phyloP scores from a whole-genome alignment of 2,329 filamentous ascomycete genomes.

The Cladosporium sp. region DNA sequence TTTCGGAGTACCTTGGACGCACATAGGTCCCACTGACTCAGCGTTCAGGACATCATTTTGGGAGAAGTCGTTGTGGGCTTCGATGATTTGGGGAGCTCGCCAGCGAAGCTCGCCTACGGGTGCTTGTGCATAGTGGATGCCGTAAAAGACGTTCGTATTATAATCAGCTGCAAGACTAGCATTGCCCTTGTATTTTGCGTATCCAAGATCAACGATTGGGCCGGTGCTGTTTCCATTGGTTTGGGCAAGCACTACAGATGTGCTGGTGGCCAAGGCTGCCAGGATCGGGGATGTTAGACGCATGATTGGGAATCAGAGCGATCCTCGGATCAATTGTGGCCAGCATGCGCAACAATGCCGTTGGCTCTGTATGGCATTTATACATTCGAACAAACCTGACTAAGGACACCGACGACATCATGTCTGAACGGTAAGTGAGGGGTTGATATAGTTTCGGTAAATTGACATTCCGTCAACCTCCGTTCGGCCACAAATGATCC shows the following conservation, averaged over 20 bases:
- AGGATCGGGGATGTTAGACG: not conserved
- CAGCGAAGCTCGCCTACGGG: constrained; percentile 28
- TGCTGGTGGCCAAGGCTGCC: not conserved
- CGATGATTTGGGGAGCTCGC: constrained; percentile 27
- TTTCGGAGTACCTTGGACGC: constrained; percentile 23
- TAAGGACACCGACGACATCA: no score
- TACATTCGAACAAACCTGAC: no score
- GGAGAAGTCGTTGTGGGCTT: constrained; percentile 18
- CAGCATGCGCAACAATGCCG: no score
- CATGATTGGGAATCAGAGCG: no score
- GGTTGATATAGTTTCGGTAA: no score
- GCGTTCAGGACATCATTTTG: constrained; percentile 22
- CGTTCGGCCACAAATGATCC: no score
- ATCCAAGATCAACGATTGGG: constrained; percentile 17
- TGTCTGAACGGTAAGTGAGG: no score
- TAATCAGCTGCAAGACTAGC: not conserved
- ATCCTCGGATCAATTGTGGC: no score
- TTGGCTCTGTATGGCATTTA: no score
- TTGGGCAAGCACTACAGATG: not conserved
- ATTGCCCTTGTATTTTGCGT: constrained; percentile 14
- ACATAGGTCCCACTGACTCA: constrained; percentile 21
- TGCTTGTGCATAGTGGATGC: constrained; percentile 25
- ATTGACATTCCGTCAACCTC: no score
- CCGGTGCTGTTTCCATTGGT: not conserved
- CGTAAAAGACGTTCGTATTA: not conserved